Conservation (phyloP, 2,329 filamentous ascomycete genomes). For the Curvularia sp. region DNA sequence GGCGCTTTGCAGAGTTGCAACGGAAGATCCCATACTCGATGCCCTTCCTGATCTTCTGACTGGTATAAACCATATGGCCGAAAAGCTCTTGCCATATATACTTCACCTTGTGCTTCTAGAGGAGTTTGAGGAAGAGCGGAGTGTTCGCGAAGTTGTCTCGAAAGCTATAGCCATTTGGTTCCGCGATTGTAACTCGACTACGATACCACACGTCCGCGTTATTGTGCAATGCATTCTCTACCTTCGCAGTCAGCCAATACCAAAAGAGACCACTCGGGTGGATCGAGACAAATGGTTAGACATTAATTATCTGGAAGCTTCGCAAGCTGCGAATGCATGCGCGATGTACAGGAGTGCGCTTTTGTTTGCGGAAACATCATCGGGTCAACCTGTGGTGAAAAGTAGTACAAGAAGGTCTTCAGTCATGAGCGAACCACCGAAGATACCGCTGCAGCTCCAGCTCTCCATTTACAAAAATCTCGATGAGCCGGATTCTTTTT, state of each 20-base stretch:
- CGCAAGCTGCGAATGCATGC: slow-evolving; percentile 76
- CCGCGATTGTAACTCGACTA: slow-evolving; percentile 50
- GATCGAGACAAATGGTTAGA: slow-evolving; percentile 87
- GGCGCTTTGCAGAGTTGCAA: slow-evolving; percentile 59
- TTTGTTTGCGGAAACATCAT: slow-evolving; percentile 78
- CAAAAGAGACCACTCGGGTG: slow-evolving; percentile 77
- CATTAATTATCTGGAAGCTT: slow-evolving; percentile 74
- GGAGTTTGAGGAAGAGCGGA: slow-evolving; percentile 68
- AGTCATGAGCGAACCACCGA: slow-evolving; percentile 57
- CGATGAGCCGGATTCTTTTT: slow-evolving; percentile 95
- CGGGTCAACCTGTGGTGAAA: slow-evolving; percentile 58
- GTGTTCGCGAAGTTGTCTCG: slow-evolving; percentile 67
- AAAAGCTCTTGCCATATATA: slow-evolving; percentile 80
- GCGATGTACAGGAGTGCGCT: slow-evolving; percentile 88
- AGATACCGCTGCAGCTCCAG: slow-evolving; percentile 70
- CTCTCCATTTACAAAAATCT: slow-evolving; percentile 88
- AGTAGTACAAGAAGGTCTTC: slow-evolving; percentile 69
- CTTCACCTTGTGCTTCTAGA: slow-evolving; percentile 79
- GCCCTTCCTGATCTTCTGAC: slow-evolving; percentile 71
- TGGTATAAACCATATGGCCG: slow-evolving; percentile 72
- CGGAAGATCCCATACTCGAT: slow-evolving; percentile 71
- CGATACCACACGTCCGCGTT: slow-evolving; percentile 72
- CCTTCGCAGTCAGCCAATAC: slow-evolving; percentile 79
- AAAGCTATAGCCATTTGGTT: slow-evolving; percentile 71
- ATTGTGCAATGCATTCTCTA: slow-evolving; percentile 84